These are phyloP conservation scores for Phytophthora syringae DNA, from an alignment of 352 stramenopile species.

Conservation along the genomic window DNA sequence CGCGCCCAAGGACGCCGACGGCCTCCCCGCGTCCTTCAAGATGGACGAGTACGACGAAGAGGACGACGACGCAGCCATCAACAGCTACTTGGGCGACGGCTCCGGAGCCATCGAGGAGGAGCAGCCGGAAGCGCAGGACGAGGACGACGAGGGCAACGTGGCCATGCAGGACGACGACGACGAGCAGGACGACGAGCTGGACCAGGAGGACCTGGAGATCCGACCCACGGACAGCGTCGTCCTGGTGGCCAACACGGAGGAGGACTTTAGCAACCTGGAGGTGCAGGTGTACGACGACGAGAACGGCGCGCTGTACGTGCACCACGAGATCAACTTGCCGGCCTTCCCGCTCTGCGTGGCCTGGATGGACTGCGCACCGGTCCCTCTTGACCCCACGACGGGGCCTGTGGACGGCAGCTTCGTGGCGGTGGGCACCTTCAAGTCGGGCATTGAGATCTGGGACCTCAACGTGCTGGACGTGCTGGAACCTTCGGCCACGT, in stretches of 20 bases:
- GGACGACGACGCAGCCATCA: constrained; percentile 82
- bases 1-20: constrained; percentile 47
- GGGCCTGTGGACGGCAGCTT: constrained; percentile 94
- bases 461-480: constrained; percentile 99
- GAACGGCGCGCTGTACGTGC: constrained; percentile 97
- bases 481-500: constrained; percentile 94
- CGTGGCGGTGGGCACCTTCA: constrained; percentile 99
- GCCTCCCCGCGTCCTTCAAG: constrained; percentile 74
- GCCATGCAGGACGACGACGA: constrained; percentile 62
- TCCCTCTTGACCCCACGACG: constrained; percentile 59
- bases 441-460: constrained; percentile 99
- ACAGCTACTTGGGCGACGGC: constrained; percentile 69
- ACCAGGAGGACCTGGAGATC: constrained; percentile 95
- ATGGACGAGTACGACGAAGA: constrained; percentile 92
- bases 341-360: constrained; percentile 98
- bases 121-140: constrained; percentile 46
- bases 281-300: constrained; percentile 99
- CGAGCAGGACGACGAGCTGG: constrained; percentile 73
- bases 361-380: constrained; percentile 94
- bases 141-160: constrained; percentile 49
- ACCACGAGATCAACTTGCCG: constrained; percentile 99
- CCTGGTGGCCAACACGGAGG: constrained; percentile 97
- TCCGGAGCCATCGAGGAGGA: constrained; percentile 48
- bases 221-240: constrained; percentile 94
- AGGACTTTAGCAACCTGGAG: constrained; percentile 98